These are phyloP conservation scores for Thermomyces lanuginosus DNA, from an alignment of 2,329 filamentous ascomycete genomes.

Conservation along the genomic window DNA sequence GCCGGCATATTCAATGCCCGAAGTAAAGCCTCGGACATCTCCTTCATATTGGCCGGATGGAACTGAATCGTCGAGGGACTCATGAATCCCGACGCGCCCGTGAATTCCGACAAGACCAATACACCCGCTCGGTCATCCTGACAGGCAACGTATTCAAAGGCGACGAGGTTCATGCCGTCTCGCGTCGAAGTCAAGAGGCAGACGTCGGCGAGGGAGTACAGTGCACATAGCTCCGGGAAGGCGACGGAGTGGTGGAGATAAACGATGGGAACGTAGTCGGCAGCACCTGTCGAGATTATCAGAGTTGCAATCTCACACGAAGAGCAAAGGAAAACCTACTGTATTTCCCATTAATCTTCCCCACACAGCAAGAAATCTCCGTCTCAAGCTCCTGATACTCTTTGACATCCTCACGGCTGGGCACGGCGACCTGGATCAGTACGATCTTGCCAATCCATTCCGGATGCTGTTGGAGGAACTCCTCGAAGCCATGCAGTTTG, in stretches of 20 bases:
- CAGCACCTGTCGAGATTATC: constrained; percentile 41
- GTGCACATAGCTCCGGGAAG: constrained; percentile 85
- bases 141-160: constrained; percentile 90
- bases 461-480: constrained; percentile 80
- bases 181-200: constrained; percentile 79
- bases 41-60: constrained; percentile 90
- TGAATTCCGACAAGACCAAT: constrained; percentile 87
- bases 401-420: constrained; percentile 69
- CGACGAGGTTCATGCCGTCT: constrained; percentile 94
- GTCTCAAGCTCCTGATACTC: constrained; percentile 88
- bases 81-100: constrained; percentile 81
- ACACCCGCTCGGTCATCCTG: constrained; percentile 74
- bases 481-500: constrained; percentile 81
- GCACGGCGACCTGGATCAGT: constrained; percentile 83
- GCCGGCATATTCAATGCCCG: constrained; percentile 75
- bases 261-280: constrained; percentile 91
- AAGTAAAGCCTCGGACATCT: constrained; percentile 73
- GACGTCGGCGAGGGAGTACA: constrained; percentile 77
- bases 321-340: constrained; percentile 31
- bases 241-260: constrained; percentile 86
- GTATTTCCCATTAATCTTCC: constrained; percentile 85
- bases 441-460: constrained; percentile 90
- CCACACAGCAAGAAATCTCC: constrained; percentile 81
- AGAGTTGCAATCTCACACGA: constrained; percentile 1
- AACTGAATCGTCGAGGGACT: constrained; percentile 68